Evolutionary conservation across 108 stramenopile genomes (phyloP), one percentile per base, ranked within the genome.

Genomic region (Parietichytrium sp.): DNA sequence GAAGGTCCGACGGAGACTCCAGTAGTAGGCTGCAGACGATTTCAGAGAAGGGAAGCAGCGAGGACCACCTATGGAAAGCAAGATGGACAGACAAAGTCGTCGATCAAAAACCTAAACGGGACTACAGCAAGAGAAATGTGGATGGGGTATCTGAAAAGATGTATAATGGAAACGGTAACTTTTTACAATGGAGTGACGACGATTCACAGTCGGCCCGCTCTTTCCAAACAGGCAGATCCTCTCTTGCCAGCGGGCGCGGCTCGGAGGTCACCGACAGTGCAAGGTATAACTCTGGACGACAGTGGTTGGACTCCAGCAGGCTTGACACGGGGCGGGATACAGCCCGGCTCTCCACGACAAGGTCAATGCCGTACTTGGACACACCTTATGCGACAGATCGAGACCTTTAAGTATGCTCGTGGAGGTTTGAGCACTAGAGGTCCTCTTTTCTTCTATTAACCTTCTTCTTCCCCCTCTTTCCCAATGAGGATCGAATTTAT

Each of bases 31-130:
- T 72, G 61, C 61, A 33, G 0, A 72, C 61, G 13, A 42, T 72
- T 1, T 72, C 61, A 1, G 61, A 72, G 33, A 45, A 33, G 13
- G 23, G 38, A 25, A 16, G 61, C 33, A 38, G 6, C n/a, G 61
- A 72, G 42, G 61, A 72, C 61, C 36, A 72, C 1, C 18, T 72
- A 33, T 72, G 61, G 61, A 72, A 72, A 20, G 61, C 61, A 1
- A 33, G 45, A n/a, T 72, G 61, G 61, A 72, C 61, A 16, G 61
- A 72, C 61, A 72, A 72, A 3, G 45, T 42, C 6, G 45, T 72
- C 33, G n/a, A n/a, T n/a, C 61, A 33, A 1, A 72, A 72, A 20
- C 36, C 61, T 7, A 42, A 72, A n/a, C 2, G 61, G 6, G 45
- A 33, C 23, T 42, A 33, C 1, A 42, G 61, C 29, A 72, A 45